A percentile compares a stretch with the other conserved stretches of the same genome.
Conservation (phyloP, 129 eudicot species). For the Lonicera japonica region DNA sequence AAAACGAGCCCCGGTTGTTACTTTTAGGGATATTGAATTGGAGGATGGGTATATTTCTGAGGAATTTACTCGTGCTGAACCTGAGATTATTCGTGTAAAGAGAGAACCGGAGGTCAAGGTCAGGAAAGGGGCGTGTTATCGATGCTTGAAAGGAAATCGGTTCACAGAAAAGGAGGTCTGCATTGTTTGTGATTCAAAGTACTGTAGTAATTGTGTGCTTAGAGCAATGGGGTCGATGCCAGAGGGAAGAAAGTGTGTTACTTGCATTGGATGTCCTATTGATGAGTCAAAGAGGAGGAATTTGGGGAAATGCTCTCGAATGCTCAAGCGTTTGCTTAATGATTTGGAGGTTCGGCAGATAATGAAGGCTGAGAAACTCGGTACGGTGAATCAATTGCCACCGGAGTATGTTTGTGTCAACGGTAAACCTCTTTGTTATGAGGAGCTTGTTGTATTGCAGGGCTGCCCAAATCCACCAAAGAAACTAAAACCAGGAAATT, state of each 20-base stretch:
- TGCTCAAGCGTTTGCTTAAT: conserved; percentile 86
- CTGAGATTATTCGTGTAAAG: conserved; percentile 32
- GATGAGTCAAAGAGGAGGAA: conserved; percentile 78
- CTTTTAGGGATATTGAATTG: conserved; percentile 64
- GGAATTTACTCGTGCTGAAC: conserved; percentile 27
- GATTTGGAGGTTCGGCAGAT: conserved; percentile 76
- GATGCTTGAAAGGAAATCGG: conserved; percentile 79
- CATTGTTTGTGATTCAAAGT: conserved; percentile 93
- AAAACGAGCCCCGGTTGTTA: conserved; percentile 46
- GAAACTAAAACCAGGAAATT: conserved; percentile 89
- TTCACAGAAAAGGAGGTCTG: conserved; percentile 95
- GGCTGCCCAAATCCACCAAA: conserved; percentile 87
- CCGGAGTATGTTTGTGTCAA: conserved; percentile 79
- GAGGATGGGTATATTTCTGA: conserved; percentile 46
- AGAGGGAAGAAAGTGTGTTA: conserved; percentile 94
- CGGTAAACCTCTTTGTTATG: conserved; percentile 79
- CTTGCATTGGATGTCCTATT: conserved; percentile 78
- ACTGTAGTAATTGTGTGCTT: conserved; percentile 84
- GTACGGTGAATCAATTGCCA: conserved; percentile 89
- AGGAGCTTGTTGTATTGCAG: conserved; percentile 68
- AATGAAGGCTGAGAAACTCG: conserved; percentile 90
- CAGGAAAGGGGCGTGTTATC: conserved; percentile 81
- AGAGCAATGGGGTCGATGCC: conserved; percentile 99
- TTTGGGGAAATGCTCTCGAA: conserved; percentile 88
- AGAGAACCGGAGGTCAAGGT: conserved; percentile 58